Percentiles rank a stretch among this genome's conserved stretches.
phyloP scores from a whole-genome alignment of 257 asterid genomes.

The Plectranthus barbatus region DNA sequence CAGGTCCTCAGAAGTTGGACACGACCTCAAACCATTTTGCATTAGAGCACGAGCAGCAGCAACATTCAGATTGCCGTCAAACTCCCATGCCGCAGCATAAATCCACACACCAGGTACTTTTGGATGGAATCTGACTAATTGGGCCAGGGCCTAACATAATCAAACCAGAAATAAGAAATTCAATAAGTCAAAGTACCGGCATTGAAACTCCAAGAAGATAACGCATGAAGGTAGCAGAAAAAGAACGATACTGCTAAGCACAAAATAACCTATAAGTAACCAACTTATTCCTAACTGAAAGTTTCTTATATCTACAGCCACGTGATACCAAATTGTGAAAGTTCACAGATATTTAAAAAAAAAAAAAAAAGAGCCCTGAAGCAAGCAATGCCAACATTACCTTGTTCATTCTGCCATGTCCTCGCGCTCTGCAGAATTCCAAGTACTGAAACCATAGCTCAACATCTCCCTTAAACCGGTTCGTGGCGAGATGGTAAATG shows the following conservation, averaged over 20 bases:
- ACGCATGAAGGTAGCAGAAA: neutral
- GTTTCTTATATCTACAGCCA: neutral
- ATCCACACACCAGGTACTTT: constrained; percentile 92
- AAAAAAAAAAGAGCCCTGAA: neutral
- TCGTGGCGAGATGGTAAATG: constrained; percentile 69
- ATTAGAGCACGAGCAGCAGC: constrained; percentile 86
- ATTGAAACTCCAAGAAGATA: neutral
- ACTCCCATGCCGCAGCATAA: constrained; percentile 97
- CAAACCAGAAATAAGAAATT: constrained; percentile 6
- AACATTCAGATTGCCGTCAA: constrained; percentile 74
- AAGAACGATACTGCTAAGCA: neutral
- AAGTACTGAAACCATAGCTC: constrained; percentile 90
- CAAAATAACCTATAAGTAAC: neutral
- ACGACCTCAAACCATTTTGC: constrained; percentile 91
- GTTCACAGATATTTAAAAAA: neutral
- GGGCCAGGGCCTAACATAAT: constrained; percentile 62
- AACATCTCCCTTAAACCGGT: constrained; percentile 79
- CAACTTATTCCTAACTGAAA: neutral
- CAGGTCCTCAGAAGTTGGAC: constrained; percentile 80
- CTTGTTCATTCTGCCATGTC: constrained; percentile 82
- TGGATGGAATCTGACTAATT: constrained; percentile 79
- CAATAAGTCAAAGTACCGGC: neutral
- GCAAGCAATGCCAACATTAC: constrained; percentile 22
- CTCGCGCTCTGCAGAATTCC: constrained; percentile 69
- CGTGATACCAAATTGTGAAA: neutral